Evolutionary conservation across 2,329 filamentous ascomycete species (phyloP).

Genomic region (Colletotrichum falcatum): DNA sequence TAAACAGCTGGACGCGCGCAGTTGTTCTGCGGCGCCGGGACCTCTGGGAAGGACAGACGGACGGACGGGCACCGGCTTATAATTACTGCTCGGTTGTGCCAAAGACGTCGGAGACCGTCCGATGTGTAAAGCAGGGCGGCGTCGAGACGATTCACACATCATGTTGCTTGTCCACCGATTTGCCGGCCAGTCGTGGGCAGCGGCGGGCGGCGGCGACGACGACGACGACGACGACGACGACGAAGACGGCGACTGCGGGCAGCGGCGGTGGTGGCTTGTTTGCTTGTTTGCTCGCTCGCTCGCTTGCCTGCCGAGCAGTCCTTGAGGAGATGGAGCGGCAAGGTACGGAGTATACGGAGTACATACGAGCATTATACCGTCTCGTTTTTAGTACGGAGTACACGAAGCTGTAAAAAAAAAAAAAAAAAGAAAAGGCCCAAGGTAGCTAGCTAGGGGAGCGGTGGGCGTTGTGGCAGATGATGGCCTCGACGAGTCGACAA

Average conservation of each 20-base stretch:
- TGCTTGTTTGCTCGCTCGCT: not conserved
- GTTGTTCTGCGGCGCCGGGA: conserved; percentile 18
- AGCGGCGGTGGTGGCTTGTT: conserved; percentile 12
- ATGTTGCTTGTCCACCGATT: not conserved
- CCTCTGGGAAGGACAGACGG: conserved; percentile 13
- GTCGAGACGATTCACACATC: conserved; percentile 12
- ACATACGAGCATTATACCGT: not conserved
- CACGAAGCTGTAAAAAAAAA: too few relatives aligned
- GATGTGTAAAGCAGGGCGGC: conserved; percentile 20
- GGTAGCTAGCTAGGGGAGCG: not conserved
- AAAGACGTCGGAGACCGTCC: conserved; percentile 33
- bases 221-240: not conserved
- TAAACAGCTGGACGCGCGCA: not conserved
- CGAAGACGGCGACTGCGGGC: too few relatives aligned
- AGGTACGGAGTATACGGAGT: too few relatives aligned
- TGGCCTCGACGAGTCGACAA: conserved; percentile 22
- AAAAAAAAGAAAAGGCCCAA: too few relatives aligned
- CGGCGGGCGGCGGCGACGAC: conserved; percentile 4
- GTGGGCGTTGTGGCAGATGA: conserved; percentile 2
- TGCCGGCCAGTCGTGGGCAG: conserved; percentile 7
- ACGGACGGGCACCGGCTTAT: conserved; percentile 10
- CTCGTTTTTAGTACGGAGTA: too few relatives aligned
- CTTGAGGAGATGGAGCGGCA: not conserved
- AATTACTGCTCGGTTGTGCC: conserved; percentile 3
- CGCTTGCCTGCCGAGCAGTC: not conserved